phyloP scores from a whole-genome alignment of 208 protist species.

The Crithidia thermophila region DNA sequence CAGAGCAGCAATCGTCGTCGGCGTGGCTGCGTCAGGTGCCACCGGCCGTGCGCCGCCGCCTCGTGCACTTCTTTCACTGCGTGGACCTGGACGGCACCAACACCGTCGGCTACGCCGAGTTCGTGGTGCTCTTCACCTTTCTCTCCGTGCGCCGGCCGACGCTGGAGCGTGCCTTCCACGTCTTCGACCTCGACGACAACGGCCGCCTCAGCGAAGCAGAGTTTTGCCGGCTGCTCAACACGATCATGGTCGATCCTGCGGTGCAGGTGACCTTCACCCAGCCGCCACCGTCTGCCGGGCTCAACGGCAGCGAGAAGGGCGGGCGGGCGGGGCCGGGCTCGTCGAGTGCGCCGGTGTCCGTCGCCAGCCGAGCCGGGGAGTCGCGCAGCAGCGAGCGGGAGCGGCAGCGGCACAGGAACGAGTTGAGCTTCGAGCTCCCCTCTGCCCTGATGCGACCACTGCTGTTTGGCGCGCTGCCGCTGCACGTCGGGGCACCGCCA shows the following conservation, averaged over 20 bases:
- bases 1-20: background rate
- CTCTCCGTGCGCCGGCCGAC: conserved; percentile 47
- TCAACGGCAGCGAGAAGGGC: background rate
- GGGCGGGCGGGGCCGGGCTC: background rate
- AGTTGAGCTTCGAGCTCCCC: conserved; percentile 22
- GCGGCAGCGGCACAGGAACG: conserved; percentile 2
- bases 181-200: conserved; percentile 59
- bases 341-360: background rate
- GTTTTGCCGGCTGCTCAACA: conserved; percentile 59
- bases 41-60: conserved; percentile 22
- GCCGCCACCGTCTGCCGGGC: background rate
- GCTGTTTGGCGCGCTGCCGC: conserved; percentile 30
- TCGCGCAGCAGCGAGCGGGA: conserved; percentile 6
- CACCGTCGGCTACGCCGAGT: conserved; percentile 66
- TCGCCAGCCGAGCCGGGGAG: background rate
- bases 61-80: conserved; percentile 40
- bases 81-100: conserved; percentile 57
- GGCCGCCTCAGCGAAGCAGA: conserved; percentile 44
- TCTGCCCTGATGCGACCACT: conserved; percentile 31
- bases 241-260: conserved; percentile 69
- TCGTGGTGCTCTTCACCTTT: conserved; percentile 72
- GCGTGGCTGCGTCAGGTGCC: conserved; percentile 22
- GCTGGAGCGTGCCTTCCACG: conserved; percentile 56
- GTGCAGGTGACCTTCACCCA: conserved; percentile 42
- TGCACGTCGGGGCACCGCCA: conserved; percentile 28